phyloP scores from a whole-genome alignment of 331 rosid species.

The Arachis monticola region DNA sequence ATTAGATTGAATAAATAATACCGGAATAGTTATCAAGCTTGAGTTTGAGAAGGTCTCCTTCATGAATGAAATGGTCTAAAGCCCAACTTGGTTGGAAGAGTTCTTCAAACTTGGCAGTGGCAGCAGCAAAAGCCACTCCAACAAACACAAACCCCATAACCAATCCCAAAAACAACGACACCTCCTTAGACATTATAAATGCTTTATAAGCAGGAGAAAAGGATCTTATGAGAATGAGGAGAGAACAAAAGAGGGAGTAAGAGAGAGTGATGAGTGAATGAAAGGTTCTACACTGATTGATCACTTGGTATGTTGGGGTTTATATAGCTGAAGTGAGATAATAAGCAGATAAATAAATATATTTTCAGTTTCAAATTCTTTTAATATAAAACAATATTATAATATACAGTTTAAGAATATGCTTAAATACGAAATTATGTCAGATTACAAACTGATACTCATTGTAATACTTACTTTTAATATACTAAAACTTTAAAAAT shows the following conservation, averaged over 20 bases:
- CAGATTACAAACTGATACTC: too few species aligned
- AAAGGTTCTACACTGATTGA: slow-evolving; percentile 35
- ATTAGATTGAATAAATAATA: slow-evolving; percentile 16
- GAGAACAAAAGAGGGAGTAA: background rate
- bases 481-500: too few species aligned
- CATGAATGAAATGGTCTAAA: slow-evolving; percentile 63
- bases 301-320: slow-evolving; percentile 17
- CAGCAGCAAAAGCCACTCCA: slow-evolving; percentile 44
- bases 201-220: background rate
- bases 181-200: background rate
- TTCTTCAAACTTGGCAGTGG: slow-evolving; percentile 69
- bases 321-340: slow-evolving; percentile 53
- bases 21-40: slow-evolving; percentile 85
- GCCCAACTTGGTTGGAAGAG: slow-evolving; percentile 94
- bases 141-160: slow-evolving; percentile 48
- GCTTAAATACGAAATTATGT: too few species aligned
- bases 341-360: background rate
- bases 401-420: too few species aligned
- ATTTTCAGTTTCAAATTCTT: slow-evolving; percentile 8
- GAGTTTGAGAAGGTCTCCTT: slow-evolving; percentile 79
- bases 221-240: background rate
- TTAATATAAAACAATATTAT: too few species aligned
- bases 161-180: slow-evolving; percentile 35
- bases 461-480: too few species aligned
- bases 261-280: slow-evolving; percentile 29